Evolutionary conservation across 2,329 filamentous ascomycete genomes (phyloP), one percentile per base, ranked within the genome.

Genomic region (Hypoxylon sp.): DNA sequence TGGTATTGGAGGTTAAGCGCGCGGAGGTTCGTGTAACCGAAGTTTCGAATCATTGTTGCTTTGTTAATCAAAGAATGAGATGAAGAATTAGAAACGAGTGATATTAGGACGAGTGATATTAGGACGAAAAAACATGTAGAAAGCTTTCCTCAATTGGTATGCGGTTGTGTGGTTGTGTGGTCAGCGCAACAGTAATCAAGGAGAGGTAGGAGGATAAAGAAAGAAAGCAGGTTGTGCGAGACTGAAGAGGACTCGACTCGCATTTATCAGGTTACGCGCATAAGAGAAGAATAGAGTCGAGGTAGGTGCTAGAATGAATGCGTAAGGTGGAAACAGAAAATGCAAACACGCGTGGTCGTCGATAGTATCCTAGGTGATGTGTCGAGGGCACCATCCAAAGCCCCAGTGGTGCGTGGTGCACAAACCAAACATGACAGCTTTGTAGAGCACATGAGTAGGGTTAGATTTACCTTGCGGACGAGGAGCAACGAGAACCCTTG

Each of bases 11-110:
- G 16, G 3, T 8, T 19, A 2, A 41, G 37, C 16, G 16, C 37
- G 37, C 37, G 37, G 7, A 41, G 37, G 37, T 21, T 16, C 30
- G 19, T 25, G 29, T 37, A 30, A 29, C 29, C 14, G 21, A 5
- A 27, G 30, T 47, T 25, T 41, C 41, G 53, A 11, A 47, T 47
- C 37, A 41, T 41, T 3, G n/a, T 41, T 19, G 37, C 37, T n/a
- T 14, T n/a, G 23, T 14, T 5, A 16, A 21, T 19, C 12, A 41
- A n/a, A 7, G 14, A n/a, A 47, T 2, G 25, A 32, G 47, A 51
- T 12, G 25, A 51, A n/a, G n/a, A n/a, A n/a, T n/a, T n/a, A n/a
- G n/a, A n/a, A n/a, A n/a, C n/a, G n/a, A n/a, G n/a, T n/a, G n/a
- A n/a, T n/a, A n/a, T n/a, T n/a, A n/a, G n/a, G n/a, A n/a, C n/a